Evolutionary conservation across 176 grass and related monocot genomes (phyloP), one percentile per base, ranked within the genome.

Genomic region (Bothriochloa decipiens): DNA sequence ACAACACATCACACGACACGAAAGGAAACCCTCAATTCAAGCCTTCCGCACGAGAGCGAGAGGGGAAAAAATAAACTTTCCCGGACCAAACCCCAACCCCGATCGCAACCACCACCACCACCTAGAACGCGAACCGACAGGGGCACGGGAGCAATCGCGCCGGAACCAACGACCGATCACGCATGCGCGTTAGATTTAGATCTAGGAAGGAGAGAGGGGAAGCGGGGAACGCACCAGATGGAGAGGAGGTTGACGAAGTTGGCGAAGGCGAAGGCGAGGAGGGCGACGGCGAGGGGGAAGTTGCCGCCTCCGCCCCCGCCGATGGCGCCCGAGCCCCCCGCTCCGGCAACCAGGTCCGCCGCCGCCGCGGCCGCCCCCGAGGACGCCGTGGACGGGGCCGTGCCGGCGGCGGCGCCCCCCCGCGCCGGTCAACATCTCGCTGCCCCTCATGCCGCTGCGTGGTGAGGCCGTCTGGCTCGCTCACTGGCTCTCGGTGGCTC

Each of bases 181-280:
- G 32, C 26, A 11, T 36, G 39, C 9, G 69, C 70, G 7, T 0
- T 53, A 32, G 86, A 87, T 67, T 78, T 74, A 79, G 84, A 75
- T 66, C 41, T 80, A 81, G 4, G 4, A 3, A 36, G 9, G 32
- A 11, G 15, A 39, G 25, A 16, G 47, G 47, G 18, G 18, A 37
- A 17, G 33, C 4, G 79, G 36, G 27, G 70, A 36, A 52, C 82
- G 88, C 86, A 95, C 93, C 93, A 95, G 88, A 91, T 86, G 72
- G 93, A 83, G 88, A 95, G 70, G 93, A 92, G 83, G 80, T 95
- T 95, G 90, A 95, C 36, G 86, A 95, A 75, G 85, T 90, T 91
- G 42, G 90, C 93, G 76, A 88, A 33, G 70, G 90, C 84, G 83
- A 95, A 95, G 86, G 93, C 93, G 71, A 95, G 72, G 67, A 95